Conservation (phyloP, 2,329 filamentous ascomycete genomes). For the Trichophyton benhamiae region DNA sequence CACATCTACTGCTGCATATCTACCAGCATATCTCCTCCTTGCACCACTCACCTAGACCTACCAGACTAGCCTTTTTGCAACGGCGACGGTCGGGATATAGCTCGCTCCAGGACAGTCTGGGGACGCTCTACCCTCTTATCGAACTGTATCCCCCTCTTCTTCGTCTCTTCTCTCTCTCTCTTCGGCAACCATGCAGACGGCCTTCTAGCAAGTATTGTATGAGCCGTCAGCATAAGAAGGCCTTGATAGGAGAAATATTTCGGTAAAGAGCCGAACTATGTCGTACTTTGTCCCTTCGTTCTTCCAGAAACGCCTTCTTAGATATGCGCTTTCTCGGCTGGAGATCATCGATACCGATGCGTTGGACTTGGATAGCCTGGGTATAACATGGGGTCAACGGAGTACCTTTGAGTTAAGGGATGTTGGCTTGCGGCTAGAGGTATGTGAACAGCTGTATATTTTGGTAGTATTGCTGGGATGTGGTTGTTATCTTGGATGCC, state of each 20-base stretch:
- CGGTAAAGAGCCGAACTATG: conserved; percentile 38
- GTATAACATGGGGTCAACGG: conserved; percentile 68
- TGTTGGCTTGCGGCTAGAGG: conserved; percentile 68
- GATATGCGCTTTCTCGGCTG: conserved; percentile 70
- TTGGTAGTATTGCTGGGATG: background rate
- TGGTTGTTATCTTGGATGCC: background rate
- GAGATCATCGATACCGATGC: conserved; percentile 81
- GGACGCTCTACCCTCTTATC: background rate
- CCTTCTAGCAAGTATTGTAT: background rate
- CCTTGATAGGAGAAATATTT: background rate
- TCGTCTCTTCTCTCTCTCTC: background rate
- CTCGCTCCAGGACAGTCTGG: background rate
- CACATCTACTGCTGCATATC: conserved; percentile 1
- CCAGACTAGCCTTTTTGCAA: background rate
- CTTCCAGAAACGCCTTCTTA: conserved; percentile 76
- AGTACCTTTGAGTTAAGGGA: conserved; percentile 74
- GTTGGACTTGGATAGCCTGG: conserved; percentile 73
- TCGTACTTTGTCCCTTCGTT: conserved; percentile 63
- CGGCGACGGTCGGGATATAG: no score
- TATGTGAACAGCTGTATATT: conserved; percentile 27
- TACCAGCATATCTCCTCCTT: background rate
- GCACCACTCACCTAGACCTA: background rate
- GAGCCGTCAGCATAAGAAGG: background rate
- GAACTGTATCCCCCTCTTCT: background rate
- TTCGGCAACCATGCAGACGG: background rate